A percentile compares a stretch with the other conserved stretches of the same genome.
Evolutionary conservation across 805 yeast genomes (phyloP).

Genomic region (Grigorovia yakushimaensis): DNA sequence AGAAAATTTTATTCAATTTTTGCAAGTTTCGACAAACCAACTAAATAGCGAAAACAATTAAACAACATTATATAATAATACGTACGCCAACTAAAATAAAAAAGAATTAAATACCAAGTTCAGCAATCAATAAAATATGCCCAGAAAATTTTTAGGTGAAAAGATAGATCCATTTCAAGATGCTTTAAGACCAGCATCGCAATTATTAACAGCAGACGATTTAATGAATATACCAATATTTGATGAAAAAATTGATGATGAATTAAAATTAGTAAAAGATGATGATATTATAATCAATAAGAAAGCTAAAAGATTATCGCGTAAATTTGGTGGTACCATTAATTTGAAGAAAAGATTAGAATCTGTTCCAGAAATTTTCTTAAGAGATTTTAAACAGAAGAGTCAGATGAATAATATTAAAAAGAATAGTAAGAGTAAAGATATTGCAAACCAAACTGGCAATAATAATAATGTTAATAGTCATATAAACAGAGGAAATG

Average conservation of each 20-base stretch:
- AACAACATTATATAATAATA: no score
- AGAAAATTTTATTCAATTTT: not conserved
- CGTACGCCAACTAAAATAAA: not conserved
- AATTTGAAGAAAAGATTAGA: conserved; percentile 20
- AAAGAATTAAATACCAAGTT: no score
- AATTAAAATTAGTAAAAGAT: conserved; percentile 3
- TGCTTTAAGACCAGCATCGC: conserved; percentile 24
- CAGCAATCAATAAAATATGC: conserved; percentile 18
- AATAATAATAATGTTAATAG: no score
- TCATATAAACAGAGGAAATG: not conserved
- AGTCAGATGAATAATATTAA: not conserved
- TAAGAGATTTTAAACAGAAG: conserved; percentile 17
- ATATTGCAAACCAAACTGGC: no score
- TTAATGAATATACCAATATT: conserved; percentile 17
- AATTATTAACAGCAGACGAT: conserved; percentile 23
- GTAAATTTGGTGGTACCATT: conserved; percentile 24
- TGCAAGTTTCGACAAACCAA: no score
- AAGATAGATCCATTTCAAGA: conserved; percentile 19
- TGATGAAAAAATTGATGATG: conserved; percentile 3
- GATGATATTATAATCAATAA: not conserved
- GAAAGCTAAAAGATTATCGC: conserved; percentile 9
- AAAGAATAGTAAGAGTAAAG: not conserved
- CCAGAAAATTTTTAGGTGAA: conserved; percentile 25
- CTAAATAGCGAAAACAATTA: no score
- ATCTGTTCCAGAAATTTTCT: conserved; percentile 25